Evolutionary conservation across 2,329 filamentous ascomycete species (phyloP), one percentile per base, ranked within the genome.

Genomic region (Colletotrichum sp.): DNA sequence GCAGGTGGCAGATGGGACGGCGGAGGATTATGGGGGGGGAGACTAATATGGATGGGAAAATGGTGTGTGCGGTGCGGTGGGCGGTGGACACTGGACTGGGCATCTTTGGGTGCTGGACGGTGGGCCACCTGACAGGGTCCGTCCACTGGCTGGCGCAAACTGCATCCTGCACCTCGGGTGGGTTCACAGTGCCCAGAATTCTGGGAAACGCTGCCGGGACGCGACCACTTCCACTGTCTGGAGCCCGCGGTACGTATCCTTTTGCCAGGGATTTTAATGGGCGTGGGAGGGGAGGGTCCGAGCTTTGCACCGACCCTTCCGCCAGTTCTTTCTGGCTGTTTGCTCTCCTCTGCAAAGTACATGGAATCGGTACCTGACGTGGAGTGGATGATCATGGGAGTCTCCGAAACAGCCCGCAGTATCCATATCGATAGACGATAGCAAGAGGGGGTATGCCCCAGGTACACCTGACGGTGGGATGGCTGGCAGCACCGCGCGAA

Each of bases 331-430:
- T 65, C 15, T 16, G 58, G 18, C 43, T 52, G 56, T 52, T n/a
- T 39, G n/a, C 25, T 39, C 15, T 56, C 30, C 9, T 34, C 32
- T 28, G 25, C 30, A 25, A 66, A 30, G 25, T 28, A 6, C 28
- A 25, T 84, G 81, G 8, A 82, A 82, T 58, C 86, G 84, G 80
- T 85, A 83, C 85, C 88, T 88, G 79, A 82, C 78, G 71, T 89
- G 71, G 85, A 85, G 77, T 80, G 81, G 70, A 85, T 87, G 66
- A 82, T 82, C 71, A 87, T 89, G 22, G 85, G 85, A 71, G 87
- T 89, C 28, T 28, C 70, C 70, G 32, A 62, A 55, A 61, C 65
- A 64, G 56, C 28, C 48, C 56, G 66, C 55, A 52, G 34, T 32
- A 55, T 52, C n/a, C 6, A 34, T 52, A 18, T 8, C 15, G 25